Conservation (phyloP, 2,329 filamentous ascomycete species). For the Xylaria hypoxylon region DNA sequence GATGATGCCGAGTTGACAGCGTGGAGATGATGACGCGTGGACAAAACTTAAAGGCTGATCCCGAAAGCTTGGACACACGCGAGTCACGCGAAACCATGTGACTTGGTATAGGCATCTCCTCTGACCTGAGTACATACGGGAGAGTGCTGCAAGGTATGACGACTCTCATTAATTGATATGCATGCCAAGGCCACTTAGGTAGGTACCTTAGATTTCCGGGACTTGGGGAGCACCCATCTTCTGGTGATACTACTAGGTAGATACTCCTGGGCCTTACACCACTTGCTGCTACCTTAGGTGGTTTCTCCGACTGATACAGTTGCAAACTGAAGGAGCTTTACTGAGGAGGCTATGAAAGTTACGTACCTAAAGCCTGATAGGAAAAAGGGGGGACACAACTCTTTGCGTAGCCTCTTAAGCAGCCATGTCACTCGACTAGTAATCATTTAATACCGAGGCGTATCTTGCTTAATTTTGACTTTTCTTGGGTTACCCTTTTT, state of each 20-base stretch:
- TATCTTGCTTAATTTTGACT: background rate
- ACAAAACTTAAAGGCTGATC: background rate
- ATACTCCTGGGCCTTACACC: background rate
- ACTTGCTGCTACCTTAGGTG: too few species aligned
- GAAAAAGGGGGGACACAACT: background rate
- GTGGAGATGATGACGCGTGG: background rate
- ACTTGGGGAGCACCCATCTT: background rate
- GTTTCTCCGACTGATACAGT: too few species aligned
- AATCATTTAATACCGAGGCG: background rate
- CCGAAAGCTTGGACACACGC: background rate
- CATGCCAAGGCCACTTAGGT: slow-evolving; percentile 9
- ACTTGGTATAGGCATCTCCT: background rate
- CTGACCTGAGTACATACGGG: too few species aligned
- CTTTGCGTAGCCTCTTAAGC: too few species aligned
- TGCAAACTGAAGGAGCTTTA: background rate
- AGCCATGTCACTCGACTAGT: background rate
- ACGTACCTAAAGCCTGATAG: background rate
- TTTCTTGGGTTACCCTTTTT: background rate
- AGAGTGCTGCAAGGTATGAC: background rate
- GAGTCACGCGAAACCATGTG: slow-evolving; percentile 15
- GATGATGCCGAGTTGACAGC: background rate
- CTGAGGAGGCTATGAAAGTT: background rate
- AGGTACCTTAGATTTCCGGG: background rate
- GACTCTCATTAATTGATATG: background rate
- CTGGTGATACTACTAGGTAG: background rate